phyloP scores from a whole-genome alignment of 805 yeast genomes.

The Saccharomycopsis selenospora region DNA sequence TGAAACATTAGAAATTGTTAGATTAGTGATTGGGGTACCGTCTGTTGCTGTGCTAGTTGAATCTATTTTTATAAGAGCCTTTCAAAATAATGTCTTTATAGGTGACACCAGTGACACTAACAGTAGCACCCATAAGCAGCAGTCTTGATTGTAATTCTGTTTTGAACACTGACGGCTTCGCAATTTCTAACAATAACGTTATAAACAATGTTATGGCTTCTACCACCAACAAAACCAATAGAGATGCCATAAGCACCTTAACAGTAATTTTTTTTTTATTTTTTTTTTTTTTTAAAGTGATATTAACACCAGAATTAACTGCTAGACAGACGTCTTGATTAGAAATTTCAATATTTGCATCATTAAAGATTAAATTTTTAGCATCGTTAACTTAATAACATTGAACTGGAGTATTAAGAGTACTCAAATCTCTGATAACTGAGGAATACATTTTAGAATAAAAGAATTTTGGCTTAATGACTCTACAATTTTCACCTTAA shows the following conservation, averaged over 20 bases:
- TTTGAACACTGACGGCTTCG: slow-evolving; percentile 16
- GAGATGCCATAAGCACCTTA: slow-evolving; percentile 23
- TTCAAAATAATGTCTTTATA: slow-evolving; percentile 12
- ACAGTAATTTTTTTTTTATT: slow-evolving; percentile 21
- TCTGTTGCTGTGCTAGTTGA: slow-evolving; percentile 20
- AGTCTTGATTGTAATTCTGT: slow-evolving; percentile 22
- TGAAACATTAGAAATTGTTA: slow-evolving; percentile 15
- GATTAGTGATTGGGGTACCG: slow-evolving; percentile 21
- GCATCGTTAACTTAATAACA: slow-evolving; percentile 13
- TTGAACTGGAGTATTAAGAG: slow-evolving; percentile 21
- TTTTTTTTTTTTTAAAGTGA: slow-evolving; percentile 17
- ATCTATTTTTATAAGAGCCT: slow-evolving; percentile 20
- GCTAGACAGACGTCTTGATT: slow-evolving; percentile 24
- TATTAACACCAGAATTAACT: slow-evolving; percentile 21
- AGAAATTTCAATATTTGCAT: slow-evolving; percentile 16
- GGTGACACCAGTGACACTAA: slow-evolving; percentile 18
- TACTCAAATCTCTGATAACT: slow-evolving; percentile 15
- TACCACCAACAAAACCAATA: slow-evolving; percentile 23
- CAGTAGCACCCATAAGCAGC: slow-evolving; percentile 19
- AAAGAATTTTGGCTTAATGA: slow-evolving; percentile 21
- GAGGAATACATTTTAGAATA: slow-evolving; percentile 13
- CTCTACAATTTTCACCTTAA: slow-evolving; percentile 19
- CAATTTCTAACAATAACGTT: slow-evolving; percentile 13
- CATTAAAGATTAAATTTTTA: slow-evolving; percentile 11
- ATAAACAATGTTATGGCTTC: slow-evolving; percentile 17